Evolutionary conservation across 805 yeast species (phyloP).

Genomic region (Maudiozyma barnettii): DNA sequence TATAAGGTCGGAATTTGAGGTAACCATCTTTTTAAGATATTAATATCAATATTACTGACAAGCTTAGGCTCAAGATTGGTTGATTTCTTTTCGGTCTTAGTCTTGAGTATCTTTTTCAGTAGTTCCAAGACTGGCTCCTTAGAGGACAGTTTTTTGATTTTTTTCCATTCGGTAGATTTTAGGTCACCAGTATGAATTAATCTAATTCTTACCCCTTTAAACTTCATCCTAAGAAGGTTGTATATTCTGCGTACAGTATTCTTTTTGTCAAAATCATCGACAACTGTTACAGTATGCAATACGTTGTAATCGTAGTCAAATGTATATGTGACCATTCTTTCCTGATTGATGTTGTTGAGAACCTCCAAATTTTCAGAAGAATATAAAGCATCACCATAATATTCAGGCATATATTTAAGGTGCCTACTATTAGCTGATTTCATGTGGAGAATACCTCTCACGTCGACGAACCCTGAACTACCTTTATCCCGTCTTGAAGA

Average conservation of each 20-base stretch:
- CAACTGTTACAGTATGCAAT: constrained; percentile 39
- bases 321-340: constrained; percentile 17
- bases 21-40: constrained; percentile 17
- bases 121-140: not conserved
- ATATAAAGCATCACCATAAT: constrained; percentile 26
- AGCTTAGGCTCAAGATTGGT: too few relatives aligned
- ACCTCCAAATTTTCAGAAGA: constrained; percentile 19
- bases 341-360: constrained; percentile 8
- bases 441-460: constrained; percentile 24
- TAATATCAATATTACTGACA: not conserved
- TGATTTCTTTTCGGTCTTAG: not conserved
- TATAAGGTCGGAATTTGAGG: constrained; percentile 14
- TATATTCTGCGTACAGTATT: constrained; percentile 38
- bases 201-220: constrained; percentile 33
- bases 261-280: constrained; percentile 44
- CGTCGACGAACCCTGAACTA: constrained; percentile 7
- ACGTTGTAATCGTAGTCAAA: constrained; percentile 16
- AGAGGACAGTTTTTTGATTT: constrained; percentile 1
- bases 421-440: constrained; percentile 36
- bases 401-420: constrained; percentile 42
- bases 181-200: constrained; percentile 26
- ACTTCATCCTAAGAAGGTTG: constrained; percentile 18
- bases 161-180: constrained; percentile 15
- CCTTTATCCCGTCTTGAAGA: constrained; percentile 4
- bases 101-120: not conserved